phyloP scores from a whole-genome alignment of 179 eudicot genomes.

The Beta corolliflora region DNA sequence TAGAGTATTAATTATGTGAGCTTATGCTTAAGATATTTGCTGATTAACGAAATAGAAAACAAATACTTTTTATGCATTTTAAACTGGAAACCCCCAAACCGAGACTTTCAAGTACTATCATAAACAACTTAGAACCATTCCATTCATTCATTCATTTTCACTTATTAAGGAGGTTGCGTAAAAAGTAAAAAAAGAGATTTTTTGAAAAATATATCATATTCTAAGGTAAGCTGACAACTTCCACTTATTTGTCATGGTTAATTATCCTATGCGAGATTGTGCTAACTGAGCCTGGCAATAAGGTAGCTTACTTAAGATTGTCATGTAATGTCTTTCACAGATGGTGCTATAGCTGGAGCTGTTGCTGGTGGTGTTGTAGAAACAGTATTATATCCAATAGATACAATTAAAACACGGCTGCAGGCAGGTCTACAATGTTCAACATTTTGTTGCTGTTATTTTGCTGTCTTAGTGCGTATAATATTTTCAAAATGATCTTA shows the following conservation, averaged over 20 bases:
- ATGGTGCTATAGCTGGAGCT: conserved; percentile 88
- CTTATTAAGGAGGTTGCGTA: too few relatives aligned
- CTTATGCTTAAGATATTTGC: too few relatives aligned
- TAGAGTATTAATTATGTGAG: too few relatives aligned
- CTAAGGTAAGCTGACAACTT: too few relatives aligned
- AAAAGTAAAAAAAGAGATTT: too few relatives aligned
- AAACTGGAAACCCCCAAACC: too few relatives aligned
- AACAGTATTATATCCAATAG: conserved; percentile 80
- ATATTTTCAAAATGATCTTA: not conserved
- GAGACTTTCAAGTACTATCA: too few relatives aligned
- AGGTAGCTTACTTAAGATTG: not conserved
- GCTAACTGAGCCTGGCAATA: not conserved
- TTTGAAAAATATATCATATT: too few relatives aligned
- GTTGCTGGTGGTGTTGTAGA: conserved; percentile 84
- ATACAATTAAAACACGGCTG: conserved; percentile 90
- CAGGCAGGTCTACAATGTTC: conserved; percentile 56
- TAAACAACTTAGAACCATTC: too few relatives aligned
- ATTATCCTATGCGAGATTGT: not conserved
- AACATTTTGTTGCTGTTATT: not conserved
- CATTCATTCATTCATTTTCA: too few relatives aligned
- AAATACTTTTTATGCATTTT: too few relatives aligned
- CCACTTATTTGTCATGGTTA: not conserved
- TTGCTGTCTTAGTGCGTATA: not conserved
- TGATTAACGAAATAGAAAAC: too few relatives aligned
- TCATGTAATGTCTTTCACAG: conserved; percentile 39